These are phyloP conservation scores for Botrytis pseudocinerea DNA, from an alignment of 2,329 filamentous ascomycete genomes.

Conservation along the genomic window DNA sequence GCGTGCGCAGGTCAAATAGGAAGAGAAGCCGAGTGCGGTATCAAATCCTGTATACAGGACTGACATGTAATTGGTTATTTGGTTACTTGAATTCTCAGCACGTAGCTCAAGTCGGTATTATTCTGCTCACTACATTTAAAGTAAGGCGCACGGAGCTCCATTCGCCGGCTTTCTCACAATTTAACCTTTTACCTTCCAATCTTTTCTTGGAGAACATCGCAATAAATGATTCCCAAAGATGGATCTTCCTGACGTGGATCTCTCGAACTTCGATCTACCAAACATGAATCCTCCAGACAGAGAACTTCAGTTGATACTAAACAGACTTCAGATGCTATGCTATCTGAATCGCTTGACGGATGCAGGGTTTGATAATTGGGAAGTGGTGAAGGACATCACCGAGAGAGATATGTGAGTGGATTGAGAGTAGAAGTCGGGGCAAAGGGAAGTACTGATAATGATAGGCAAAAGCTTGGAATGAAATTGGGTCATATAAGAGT, in stretches of 20 bases:
- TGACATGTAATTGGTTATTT: background rate
- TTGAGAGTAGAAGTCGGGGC: background rate
- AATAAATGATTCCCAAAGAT: background rate
- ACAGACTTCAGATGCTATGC: conserved; percentile 6
- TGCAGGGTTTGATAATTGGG: conserved; percentile 20
- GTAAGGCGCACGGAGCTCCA: background rate
- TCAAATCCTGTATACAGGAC: background rate
- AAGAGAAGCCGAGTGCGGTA: background rate
- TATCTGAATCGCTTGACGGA: conserved; percentile 9
- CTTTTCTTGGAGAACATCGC: background rate
- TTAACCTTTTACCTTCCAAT: background rate
- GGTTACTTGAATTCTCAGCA: background rate
- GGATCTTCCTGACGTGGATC: background rate
- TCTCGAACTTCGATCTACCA: background rate
- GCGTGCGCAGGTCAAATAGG: background rate
- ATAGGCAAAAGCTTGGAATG: conserved; percentile 14
- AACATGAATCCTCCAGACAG: background rate
- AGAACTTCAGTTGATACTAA: background rate
- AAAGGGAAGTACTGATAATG: background rate
- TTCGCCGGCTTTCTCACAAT: background rate
- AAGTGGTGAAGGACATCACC: conserved; percentile 19
- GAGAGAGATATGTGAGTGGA: conserved; percentile 20
- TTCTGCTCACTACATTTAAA: background rate
- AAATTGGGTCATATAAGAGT: conserved; percentile 20
- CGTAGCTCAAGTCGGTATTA: background rate